Percentiles rank a stretch among this genome's conserved stretches.
Evolutionary conservation across 805 yeast genomes (phyloP).

Genomic region (Nakazawaea anatomiae): DNA sequence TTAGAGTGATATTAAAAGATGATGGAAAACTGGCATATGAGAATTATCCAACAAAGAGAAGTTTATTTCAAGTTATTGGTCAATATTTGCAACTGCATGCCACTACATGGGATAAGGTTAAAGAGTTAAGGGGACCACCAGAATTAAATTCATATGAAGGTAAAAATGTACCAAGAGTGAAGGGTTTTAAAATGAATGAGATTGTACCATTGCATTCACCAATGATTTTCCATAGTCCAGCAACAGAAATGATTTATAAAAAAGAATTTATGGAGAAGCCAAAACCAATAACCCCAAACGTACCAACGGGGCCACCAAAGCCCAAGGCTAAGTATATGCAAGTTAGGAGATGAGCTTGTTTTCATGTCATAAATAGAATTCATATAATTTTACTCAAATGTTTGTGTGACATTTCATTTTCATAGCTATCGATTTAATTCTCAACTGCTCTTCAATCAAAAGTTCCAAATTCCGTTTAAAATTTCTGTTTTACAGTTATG

Average conservation of each 20-base stretch:
- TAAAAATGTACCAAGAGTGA: conserved; percentile 65
- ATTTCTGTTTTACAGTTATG: no score
- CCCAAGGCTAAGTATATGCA: conserved; percentile 56
- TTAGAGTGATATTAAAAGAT: conserved; percentile 63
- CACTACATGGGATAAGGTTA: conserved; percentile 58
- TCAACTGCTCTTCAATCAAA: no score
- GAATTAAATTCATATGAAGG: conserved; percentile 54
- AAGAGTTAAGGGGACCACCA: conserved; percentile 59
- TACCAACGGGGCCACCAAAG: conserved; percentile 38
- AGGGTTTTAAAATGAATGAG: conserved; percentile 79
- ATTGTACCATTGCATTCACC: conserved; percentile 86
- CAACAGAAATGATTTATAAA: conserved; percentile 64
- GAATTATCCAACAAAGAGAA: conserved; percentile 50
- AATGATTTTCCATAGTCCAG: conserved; percentile 77
- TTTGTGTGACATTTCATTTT: no score
- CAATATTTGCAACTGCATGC: conserved; percentile 55
- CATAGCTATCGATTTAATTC: no score
- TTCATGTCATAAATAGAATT: no score
- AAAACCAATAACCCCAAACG: conserved; percentile 33
- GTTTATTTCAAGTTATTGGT: conserved; percentile 54
- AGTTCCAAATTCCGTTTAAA: no score
- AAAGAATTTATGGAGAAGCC: conserved; percentile 20
- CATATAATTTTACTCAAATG: no score
- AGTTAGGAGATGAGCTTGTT: conserved; percentile 40
- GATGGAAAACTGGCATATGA: conserved; percentile 34